Percentiles rank a stretch among this genome's conserved stretches.
Conservation (phyloP, 2,329 filamentous ascomycete species). For the Colletotrichum liaoningense region DNA sequence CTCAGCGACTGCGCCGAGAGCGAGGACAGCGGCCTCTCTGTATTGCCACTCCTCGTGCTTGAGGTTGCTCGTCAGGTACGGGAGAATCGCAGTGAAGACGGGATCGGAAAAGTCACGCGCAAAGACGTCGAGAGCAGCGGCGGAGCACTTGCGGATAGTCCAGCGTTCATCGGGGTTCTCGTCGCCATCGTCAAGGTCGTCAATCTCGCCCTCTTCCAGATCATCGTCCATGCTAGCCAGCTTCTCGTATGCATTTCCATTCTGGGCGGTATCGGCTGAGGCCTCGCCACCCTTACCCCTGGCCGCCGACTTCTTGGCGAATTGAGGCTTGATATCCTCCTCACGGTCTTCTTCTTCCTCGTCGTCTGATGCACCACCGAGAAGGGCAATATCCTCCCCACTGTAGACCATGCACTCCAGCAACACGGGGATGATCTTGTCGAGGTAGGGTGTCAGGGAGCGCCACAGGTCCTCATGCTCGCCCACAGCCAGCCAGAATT, state of each 20-base stretch:
- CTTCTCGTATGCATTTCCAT: constrained; percentile 67
- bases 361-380: constrained; percentile 88
- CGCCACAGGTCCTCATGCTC: constrained; percentile 86
- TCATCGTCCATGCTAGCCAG: constrained; percentile 75
- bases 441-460: constrained; percentile 80
- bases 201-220: constrained; percentile 89
- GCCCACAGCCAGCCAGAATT: constrained; percentile 96
- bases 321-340: constrained; percentile 92
- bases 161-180: constrained; percentile 90
- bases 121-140: constrained; percentile 93
- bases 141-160: constrained; percentile 97
- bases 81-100: constrained; percentile 92
- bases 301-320: constrained; percentile 77
- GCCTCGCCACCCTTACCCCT: constrained; percentile 67
- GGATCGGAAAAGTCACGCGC: constrained; percentile 88
- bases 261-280: constrained; percentile 63
- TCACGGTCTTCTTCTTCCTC: constrained; percentile 91
- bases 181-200: constrained; percentile 75
- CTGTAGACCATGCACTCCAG: constrained; percentile 97
- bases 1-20: constrained; percentile 93
- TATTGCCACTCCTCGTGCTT: constrained; percentile 91
- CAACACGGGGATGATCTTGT: constrained; percentile 89
- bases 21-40: constrained; percentile 92
- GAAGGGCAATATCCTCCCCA: constrained; percentile 88
- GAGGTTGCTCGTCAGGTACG: constrained; percentile 91